Percentiles rank a stretch among this genome's conserved stretches.
phyloP scores from a whole-genome alignment of 2,329 filamentous ascomycete genomes.

The Chaetomiaceae sp. region DNA sequence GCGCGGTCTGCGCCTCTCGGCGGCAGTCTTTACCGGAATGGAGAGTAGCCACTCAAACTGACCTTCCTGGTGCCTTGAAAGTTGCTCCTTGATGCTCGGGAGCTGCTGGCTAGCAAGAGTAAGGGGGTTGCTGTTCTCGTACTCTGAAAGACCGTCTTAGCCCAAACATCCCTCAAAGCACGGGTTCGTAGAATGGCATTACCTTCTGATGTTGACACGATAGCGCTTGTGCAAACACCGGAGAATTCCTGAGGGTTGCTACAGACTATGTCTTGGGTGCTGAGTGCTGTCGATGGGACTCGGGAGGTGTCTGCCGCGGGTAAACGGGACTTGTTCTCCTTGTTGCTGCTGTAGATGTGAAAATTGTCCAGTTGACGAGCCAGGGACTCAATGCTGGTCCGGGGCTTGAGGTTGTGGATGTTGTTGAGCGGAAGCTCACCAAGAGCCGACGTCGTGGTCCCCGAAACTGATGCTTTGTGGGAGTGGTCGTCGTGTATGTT shows the following conservation, averaged over 20 bases:
- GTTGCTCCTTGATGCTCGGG: slow-evolving; percentile 32
- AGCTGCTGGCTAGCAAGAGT: slow-evolving; percentile 25
- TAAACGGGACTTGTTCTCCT: slow-evolving; percentile 22
- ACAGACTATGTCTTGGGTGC: background rate
- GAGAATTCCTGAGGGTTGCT: background rate
- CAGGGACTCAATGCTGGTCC: slow-evolving; percentile 31
- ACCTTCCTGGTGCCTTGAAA: slow-evolving; percentile 43
- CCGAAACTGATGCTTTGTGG: background rate
- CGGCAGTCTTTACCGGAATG: slow-evolving; percentile 28
- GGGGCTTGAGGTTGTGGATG: slow-evolving; percentile 28
- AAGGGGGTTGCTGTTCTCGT: slow-evolving; percentile 26
- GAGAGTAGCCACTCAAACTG: slow-evolving; percentile 49
- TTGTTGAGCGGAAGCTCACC: slow-evolving; percentile 30
- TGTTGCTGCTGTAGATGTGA: slow-evolving; percentile 28
- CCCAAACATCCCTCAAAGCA: background rate
- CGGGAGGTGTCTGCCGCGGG: background rate
- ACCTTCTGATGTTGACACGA: slow-evolving; percentile 15
- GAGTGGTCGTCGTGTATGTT: slow-evolving; percentile 24
- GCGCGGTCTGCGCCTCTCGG: slow-evolving; percentile 16
- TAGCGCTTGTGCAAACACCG: no score
- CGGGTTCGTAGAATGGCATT: background rate
- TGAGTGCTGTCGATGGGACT: background rate
- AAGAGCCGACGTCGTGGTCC: slow-evolving; percentile 20
- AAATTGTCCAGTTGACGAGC: slow-evolving; percentile 34
- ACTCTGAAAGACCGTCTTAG: slow-evolving; percentile 8